Percentiles rank a stretch among this genome's conserved stretches.
Conservation (phyloP, 2,329 filamentous ascomycete genomes). For the Aquanectria penicillioides region DNA sequence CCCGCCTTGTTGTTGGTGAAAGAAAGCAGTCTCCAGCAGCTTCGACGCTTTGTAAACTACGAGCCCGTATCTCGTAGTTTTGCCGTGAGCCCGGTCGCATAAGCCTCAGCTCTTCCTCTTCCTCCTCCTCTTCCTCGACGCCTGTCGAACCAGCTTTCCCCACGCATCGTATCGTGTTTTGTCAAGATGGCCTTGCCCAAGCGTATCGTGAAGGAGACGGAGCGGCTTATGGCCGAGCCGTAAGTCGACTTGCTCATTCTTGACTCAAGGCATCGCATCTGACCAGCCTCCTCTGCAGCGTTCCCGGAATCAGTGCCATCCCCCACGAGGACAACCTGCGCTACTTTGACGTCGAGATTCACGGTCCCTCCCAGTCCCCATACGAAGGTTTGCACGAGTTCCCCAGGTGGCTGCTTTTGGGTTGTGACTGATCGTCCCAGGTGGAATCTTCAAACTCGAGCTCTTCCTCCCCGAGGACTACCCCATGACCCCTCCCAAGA, state of each 20-base stretch:
- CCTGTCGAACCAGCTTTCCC: too few relatives aligned
- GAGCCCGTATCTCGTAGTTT: not conserved
- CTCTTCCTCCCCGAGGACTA: constrained; percentile 98
- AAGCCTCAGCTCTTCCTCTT: not conserved
- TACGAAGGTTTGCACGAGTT: constrained; percentile 78
- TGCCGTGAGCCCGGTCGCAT: not conserved
- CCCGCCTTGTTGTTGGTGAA: constrained; percentile 9
- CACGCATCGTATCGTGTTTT: not conserved
- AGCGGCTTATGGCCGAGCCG: constrained; percentile 96
- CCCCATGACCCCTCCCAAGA: constrained; percentile 98
- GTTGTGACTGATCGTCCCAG: constrained; percentile 46
- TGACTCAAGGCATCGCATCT: constrained; percentile 28
- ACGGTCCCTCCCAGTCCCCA: constrained; percentile 90
- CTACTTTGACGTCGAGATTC: constrained; percentile 98
- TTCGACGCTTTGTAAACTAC: constrained; percentile 11
- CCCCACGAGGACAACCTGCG: constrained; percentile 97
- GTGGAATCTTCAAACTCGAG: constrained; percentile 94
- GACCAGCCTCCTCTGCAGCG: constrained; percentile 62
- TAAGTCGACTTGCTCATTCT: constrained; percentile 57
- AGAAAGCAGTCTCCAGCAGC: constrained; percentile 3
- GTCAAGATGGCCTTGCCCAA: constrained; percentile 81
- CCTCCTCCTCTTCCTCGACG: not conserved
- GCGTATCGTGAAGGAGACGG: constrained; percentile 98
- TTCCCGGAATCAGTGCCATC: constrained; percentile 93
- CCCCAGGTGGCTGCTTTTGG: not conserved